Evolutionary conservation across 192 early-diverging fungal genomes (phyloP), one percentile per base, ranked within the genome.

Genomic region (Coemansia sp.): DNA sequence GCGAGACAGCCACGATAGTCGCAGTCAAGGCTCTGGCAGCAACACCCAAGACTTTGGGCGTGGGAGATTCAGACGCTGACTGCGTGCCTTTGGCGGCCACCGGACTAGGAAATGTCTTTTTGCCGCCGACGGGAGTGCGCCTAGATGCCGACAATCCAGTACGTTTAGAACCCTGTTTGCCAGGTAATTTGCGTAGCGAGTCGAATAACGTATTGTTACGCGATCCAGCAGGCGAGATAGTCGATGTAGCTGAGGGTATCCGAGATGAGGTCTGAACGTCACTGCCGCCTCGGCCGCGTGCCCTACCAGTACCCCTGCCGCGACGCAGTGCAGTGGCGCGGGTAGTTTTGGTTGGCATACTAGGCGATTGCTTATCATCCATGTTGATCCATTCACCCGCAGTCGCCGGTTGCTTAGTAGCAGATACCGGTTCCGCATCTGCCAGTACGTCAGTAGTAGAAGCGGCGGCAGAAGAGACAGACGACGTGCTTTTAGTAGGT

Each of bases 141-240:
- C 63, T 42, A 3, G 75, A 74, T 31, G 25, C 12, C 17, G 71
- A 62, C 5, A 82, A 55, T 0, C 75, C 75, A 1, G 79, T 69
- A 8, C 79, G 75, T 11, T 42, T 46, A 2, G 65, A 60, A 0
- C 75, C 79, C n/a, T 46, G 57, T 41, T 70, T 76, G 0, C 79
- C 79, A 0, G 75, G 75, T 27, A 82, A 25, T 15, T 63, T 67
- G 15, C 75, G 59, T 14, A 82, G 34, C 12, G 75, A 68, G 36
- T 82, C 79, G 19, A 57, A 64, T 32, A 82, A 45, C 6, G 79
- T 68, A 31, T 71, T 68, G 41, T 31, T 32, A 19, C 44, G 62
- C 19, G 51, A 55, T 5, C 42, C 62, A 27, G 62, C 44, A 31
- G 62, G 62, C 44, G 62, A 45, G 15, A 64, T n/a, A 41, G 62